Evolutionary conservation across 331 rosid species (phyloP).

Genomic region (Acacia concinna): DNA sequence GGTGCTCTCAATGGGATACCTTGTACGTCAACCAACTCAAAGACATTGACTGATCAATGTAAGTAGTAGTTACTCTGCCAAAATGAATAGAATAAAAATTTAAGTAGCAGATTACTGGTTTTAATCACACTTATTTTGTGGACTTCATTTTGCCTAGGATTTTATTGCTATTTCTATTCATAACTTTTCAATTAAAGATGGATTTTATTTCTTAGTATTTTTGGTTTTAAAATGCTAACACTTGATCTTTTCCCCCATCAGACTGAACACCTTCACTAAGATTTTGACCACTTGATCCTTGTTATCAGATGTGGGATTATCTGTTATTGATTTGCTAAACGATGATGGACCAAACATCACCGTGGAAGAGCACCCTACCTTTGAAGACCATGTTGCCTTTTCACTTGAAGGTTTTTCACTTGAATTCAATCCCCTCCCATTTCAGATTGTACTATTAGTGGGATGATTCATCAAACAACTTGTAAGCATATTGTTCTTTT

Average conservation of each 20-base stretch:
- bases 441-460: constrained; percentile 17
- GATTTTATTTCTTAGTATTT: constrained; percentile 25
- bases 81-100: constrained; percentile 23
- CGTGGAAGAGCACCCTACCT: constrained; percentile 43
- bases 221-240: constrained; percentile 20
- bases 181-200: constrained; percentile 22
- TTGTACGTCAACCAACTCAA: constrained; percentile 32
- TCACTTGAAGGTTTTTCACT: constrained; percentile 71
- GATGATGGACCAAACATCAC: constrained; percentile 57
- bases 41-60: constrained; percentile 52
- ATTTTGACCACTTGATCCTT: constrained; percentile 30
- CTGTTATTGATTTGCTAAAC: constrained; percentile 70
- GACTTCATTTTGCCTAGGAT: background rate
- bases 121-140: constrained; percentile 19
- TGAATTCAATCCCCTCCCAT: background rate
- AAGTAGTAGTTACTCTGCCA: constrained; percentile 35
- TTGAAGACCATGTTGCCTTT: constrained; percentile 90
- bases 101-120: constrained; percentile 40
- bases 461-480: constrained; percentile 17
- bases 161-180: background rate
- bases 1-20: constrained; percentile 32
- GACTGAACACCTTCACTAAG: background rate
- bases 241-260: background rate
- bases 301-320: constrained; percentile 47
- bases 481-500: constrained; percentile 19